Evolutionary conservation across 2,329 filamentous ascomycete species (phyloP), one percentile per base, ranked within the genome.

Genomic region (Aspergillus hiratsukae): DNA sequence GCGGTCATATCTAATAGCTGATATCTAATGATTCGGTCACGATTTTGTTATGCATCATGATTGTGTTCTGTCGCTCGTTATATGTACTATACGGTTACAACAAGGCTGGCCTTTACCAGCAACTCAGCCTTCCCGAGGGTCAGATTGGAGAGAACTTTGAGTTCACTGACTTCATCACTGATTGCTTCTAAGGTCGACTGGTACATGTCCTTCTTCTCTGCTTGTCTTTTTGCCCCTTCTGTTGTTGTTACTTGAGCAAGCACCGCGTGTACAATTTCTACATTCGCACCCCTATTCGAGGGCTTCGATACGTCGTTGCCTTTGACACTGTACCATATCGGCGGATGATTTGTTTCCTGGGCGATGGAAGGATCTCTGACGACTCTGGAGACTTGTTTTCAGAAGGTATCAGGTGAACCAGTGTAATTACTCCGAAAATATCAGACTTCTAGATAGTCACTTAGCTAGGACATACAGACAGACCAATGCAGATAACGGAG

Each of bases 131-230:
- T 37, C 19, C 52, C 9, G 59, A 57, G 14, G 43, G 48, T 48
- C 49, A 43, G 48, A n/a, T 54, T 14, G 54, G 55, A 25, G 62
- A 64, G 10, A 43, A 57, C 8, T 59, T 66, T 48, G 58, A 64
- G 29, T 61, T 66, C 45, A 58, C 59, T 4, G 62, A 64, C 17
- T 64, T 59, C 28, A 49, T 61, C n/a, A 51, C 57, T 21, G 57
- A 62, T 40, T 61, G 51, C 35, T 65, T 58, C 43, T 62, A 45
- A 60, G 31, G 28, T 35, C 10, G 45, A 37, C 21, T 25, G 29
- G 35, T 10, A 19, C 46, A 27, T 8, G 21, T 31, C 25, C 41
- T 52, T 37, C 41, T 29, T 25, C 19, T 48, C 35, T 48, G 27
- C 25, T 49, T 51, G 48, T 53, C 29, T 51, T 43, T 57, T 49